Percentiles rank a stretch among this genome's conserved stretches.
phyloP scores from a whole-genome alignment of 2,329 filamentous ascomycete species.

The Diaporthe aspalathi region DNA sequence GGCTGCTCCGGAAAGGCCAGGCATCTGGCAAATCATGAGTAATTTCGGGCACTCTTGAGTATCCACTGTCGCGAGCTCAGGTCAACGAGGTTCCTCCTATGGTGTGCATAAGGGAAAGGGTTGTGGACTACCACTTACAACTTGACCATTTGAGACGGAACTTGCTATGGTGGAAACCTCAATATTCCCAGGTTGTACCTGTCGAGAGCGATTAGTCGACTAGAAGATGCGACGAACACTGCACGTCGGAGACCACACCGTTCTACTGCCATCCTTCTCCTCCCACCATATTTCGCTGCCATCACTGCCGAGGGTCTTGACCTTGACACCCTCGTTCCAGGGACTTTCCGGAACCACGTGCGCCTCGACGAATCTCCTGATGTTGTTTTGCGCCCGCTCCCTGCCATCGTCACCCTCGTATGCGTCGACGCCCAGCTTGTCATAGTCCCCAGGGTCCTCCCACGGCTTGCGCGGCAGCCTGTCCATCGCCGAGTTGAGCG shows the following conservation, averaged over 20 bases:
- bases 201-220: slow-evolving; percentile 23
- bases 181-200: slow-evolving; percentile 84
- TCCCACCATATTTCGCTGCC: slow-evolving; percentile 84
- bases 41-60: slow-evolving; percentile 64
- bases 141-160: slow-evolving; percentile 86
- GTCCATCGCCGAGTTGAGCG: slow-evolving; percentile 84
- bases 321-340: slow-evolving; percentile 76
- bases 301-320: slow-evolving; percentile 72
- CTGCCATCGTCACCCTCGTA: slow-evolving; percentile 82
- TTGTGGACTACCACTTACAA: slow-evolving; percentile 61
- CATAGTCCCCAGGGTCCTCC: slow-evolving; percentile 82
- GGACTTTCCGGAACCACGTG: slow-evolving; percentile 82
- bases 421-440: slow-evolving; percentile 71
- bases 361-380: slow-evolving; percentile 84
- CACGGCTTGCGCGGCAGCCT: slow-evolving; percentile 85
- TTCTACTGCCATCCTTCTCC: slow-evolving; percentile 72
- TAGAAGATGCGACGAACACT: background rate
- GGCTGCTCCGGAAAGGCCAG: background rate
- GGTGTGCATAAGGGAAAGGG: background rate
- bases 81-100: slow-evolving; percentile 38
- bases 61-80: slow-evolving; percentile 67
- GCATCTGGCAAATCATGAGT: slow-evolving; percentile 44
- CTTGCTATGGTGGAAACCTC: slow-evolving; percentile 81
- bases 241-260: slow-evolving; percentile 60
- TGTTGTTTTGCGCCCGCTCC: slow-evolving; percentile 80